Base-by-base conservation (phyloP, 139 green algal genomes). In the Haematococcus lacustris region DNA sequence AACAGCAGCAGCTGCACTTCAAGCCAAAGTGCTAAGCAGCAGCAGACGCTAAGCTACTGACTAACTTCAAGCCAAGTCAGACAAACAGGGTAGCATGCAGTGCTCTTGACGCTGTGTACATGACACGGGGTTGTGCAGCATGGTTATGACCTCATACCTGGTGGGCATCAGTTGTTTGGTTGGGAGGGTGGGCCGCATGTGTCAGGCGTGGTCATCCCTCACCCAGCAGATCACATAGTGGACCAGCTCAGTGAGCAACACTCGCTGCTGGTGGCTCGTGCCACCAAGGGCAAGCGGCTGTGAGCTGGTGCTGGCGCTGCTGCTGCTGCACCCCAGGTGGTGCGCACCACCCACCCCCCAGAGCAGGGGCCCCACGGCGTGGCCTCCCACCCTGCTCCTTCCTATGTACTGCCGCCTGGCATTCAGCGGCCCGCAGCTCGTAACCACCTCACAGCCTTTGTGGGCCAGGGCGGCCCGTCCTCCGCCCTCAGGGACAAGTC, bases 301-400 rank as follows among this genome's bases (percentile, higher is more conserved):
- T 3, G 7, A n/a, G 38, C 34, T 13, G 35, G 2, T 38, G 64
- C 17, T 5, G 35, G 23, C 34, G 13, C 64, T 34, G 64, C 25
- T 37, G 34, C 1, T 17, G 13, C 41, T 40, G n/a, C 41, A 43
- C 43, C 7, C 2, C 74, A 80, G 76, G 78, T 84, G 1, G 38
- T 80, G 30, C 70, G 78, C 23, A 80, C 68, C 9, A 80, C 78
- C 2, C 72, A 80, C 68, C 74, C 78, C 21, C 74, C 78, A 1
- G 78, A 84, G 57, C 39, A 70, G 4, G 73, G 71, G 13, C 74
- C 78, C 3, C 78, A 83, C 26, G 74, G 78, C 30, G 71, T 84
- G 21, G 69, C 78, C 25, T 75, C 74, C 17, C 60, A 78, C 34
- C 78, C 78, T 3, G 74, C 78, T 7, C 78, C 78, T 7, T 73